These are phyloP conservation scores for Fusarium annulatum DNA, from an alignment of 2,329 filamentous ascomycete species.

Conservation along the genomic window DNA sequence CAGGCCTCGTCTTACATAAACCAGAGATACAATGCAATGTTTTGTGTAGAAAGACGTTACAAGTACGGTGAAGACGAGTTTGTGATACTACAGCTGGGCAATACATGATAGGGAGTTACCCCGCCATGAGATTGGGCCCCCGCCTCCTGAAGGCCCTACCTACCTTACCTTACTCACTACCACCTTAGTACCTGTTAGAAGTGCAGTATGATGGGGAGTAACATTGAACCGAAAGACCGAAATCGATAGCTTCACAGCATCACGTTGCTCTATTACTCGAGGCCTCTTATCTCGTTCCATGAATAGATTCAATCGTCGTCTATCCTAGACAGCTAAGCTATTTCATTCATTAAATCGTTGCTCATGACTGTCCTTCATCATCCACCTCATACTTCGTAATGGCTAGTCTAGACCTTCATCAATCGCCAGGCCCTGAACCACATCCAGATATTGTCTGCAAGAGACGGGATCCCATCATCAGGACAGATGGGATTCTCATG, in stretches of 20 bases:
- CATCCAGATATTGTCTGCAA: constrained; percentile 44
- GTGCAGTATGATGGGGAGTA: neutral
- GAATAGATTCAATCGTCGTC: constrained; percentile 66
- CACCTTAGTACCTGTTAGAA: neutral
- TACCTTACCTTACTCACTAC: too few species aligned
- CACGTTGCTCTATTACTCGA: neutral
- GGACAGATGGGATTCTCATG: constrained; percentile 39
- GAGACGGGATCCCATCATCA: constrained; percentile 42
- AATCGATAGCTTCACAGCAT: neutral
- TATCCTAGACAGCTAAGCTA: constrained; percentile 50
- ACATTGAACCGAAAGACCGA: constrained; percentile 7
- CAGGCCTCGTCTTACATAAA: neutral
- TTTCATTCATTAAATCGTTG: constrained; percentile 33
- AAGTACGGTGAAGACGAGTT: constrained; percentile 28
- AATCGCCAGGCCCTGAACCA: constrained; percentile 46
- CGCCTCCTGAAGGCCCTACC: constrained; percentile 3
- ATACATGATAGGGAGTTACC: constrained; percentile 23
- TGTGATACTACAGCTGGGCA: neutral
- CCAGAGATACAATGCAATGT: neutral
- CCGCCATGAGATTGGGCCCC: constrained; percentile 29
- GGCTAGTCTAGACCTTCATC: constrained; percentile 49
- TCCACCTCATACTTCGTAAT: constrained; percentile 43
- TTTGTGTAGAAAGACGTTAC: constrained; percentile 11
- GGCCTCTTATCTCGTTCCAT: constrained; percentile 38
- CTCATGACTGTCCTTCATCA: constrained; percentile 40